These are phyloP conservation scores for Elsinoe batatas DNA, from an alignment of 2,329 filamentous ascomycete genomes.

Conservation along the genomic window DNA sequence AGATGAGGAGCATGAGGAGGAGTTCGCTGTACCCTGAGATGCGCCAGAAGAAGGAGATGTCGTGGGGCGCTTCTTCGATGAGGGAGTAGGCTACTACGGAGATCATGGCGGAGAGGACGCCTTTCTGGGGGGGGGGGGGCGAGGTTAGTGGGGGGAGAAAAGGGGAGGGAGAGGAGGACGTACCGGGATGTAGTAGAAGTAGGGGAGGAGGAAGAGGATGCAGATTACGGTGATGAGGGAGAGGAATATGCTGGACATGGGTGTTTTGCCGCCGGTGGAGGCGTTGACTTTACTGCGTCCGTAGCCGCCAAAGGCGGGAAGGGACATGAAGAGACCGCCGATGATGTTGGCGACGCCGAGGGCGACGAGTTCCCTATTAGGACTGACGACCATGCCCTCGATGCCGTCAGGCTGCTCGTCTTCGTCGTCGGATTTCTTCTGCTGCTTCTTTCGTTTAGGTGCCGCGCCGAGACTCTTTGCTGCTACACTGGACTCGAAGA, in stretches of 20 bases:
- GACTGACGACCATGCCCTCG: conserved; percentile 69
- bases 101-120: conserved; percentile 86
- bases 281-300: conserved; percentile 92
- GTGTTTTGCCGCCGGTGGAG: conserved; percentile 81
- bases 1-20: conserved; percentile 79
- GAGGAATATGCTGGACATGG: conserved; percentile 85
- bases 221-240: conserved; percentile 73
- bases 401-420: conserved; percentile 43
- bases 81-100: conserved; percentile 90
- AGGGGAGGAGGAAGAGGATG: conserved; percentile 73
- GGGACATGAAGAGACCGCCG: conserved; percentile 80
- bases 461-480: conserved; percentile 72
- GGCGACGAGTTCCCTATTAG: conserved; percentile 88
- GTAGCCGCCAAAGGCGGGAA: conserved; percentile 93
- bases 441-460: conserved; percentile 42
- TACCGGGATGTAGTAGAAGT: conserved; percentile 93
- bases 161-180: conserved; percentile 30
- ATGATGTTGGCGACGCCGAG: conserved; percentile 85
- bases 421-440: conserved; percentile 29
- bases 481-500: conserved; percentile 94
- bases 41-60: conserved; percentile 77
- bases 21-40: conserved; percentile 84
- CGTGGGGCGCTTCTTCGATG: conserved; percentile 89
- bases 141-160: not conserved
- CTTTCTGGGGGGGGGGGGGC: conserved; percentile 52